Percentiles rank a stretch among this genome's conserved stretches.
Evolutionary conservation across 352 stramenopile genomes (phyloP).

Genomic region (Globisporangium ultimum): DNA sequence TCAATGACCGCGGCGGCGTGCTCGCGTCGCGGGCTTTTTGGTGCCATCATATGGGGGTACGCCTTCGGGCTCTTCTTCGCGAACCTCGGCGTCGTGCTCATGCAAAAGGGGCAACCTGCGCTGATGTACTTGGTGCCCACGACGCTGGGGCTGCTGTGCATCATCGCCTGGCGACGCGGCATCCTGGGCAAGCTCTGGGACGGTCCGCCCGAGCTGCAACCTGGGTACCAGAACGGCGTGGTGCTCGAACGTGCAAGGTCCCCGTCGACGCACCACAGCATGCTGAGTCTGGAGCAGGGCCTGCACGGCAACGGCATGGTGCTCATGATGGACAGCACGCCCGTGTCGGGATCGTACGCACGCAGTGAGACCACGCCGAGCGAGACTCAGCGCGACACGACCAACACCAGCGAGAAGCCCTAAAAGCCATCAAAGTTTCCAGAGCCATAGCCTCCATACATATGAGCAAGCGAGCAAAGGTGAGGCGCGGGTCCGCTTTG

Average conservation of each 20-base stretch:
- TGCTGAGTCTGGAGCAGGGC: slow-evolving; percentile 22
- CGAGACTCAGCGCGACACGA: slow-evolving; percentile 8
- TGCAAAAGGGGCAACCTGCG: slow-evolving; percentile 92
- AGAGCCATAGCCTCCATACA: background rate
- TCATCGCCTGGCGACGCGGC: slow-evolving; percentile 73
- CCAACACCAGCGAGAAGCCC: slow-evolving; percentile 4
- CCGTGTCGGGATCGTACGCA: slow-evolving; percentile 41
- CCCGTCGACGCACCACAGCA: slow-evolving; percentile 17
- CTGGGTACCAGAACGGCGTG: slow-evolving; percentile 4
- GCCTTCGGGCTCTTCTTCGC: slow-evolving; percentile 91
- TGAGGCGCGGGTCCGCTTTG: background rate
- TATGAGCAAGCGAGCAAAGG: slow-evolving; percentile 2
- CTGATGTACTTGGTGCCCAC: slow-evolving; percentile 96
- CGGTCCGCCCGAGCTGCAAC: slow-evolving; percentile 66
- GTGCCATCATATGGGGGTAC: slow-evolving; percentile 91
- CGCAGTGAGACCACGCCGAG: slow-evolving; percentile 32
- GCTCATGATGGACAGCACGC: slow-evolving; percentile 37
- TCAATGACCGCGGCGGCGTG: slow-evolving; percentile 18
- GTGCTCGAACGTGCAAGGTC: slow-evolving; percentile 3
- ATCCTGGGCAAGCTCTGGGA: slow-evolving; percentile 90
- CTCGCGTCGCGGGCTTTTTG: slow-evolving; percentile 55
- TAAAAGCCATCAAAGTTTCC: background rate
- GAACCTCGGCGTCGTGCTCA: slow-evolving; percentile 92
- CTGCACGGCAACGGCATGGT: slow-evolving; percentile 29
- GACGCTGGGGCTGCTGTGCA: slow-evolving; percentile 81